These are phyloP conservation scores for Solanum peruvianum DNA, from an alignment of 257 asterid species.

Conservation along the genomic window DNA sequence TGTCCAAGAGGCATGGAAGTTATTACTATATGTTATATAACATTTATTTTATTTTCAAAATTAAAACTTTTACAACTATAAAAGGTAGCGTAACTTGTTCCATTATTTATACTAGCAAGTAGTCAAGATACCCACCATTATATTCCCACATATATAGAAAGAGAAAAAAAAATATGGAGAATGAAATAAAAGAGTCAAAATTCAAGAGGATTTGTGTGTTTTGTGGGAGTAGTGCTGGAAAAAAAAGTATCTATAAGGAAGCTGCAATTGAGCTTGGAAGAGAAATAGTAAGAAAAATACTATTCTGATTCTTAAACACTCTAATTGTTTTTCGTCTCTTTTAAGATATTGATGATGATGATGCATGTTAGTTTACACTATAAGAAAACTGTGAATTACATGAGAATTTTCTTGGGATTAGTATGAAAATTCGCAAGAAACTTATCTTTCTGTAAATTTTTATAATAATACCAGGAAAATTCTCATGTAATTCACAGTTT, in stretches of 20 bases:
- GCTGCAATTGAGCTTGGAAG: constrained; percentile 23
- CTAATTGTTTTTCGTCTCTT: not conserved
- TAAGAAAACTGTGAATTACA: too few species aligned
- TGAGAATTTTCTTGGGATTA: too few species aligned
- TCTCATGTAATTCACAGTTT: too few species aligned
- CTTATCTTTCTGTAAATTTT: too few species aligned
- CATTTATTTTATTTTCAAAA: not conserved
- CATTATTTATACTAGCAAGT: not conserved
- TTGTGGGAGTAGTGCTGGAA: constrained; percentile 28
- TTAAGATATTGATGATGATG: not conserved
- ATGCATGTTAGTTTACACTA: not conserved
- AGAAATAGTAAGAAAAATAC: constrained; percentile 14
- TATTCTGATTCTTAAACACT: not conserved
- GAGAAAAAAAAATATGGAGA: not conserved
- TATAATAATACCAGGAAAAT: too few species aligned
- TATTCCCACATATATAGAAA: not conserved
- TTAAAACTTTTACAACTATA: not conserved
- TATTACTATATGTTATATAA: not conserved
- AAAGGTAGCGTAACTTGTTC: not conserved
- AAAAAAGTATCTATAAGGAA: constrained; percentile 19
- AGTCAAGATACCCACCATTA: not conserved
- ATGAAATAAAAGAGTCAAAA: constrained; percentile 11
- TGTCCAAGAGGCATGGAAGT: not conserved
- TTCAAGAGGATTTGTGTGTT: constrained; percentile 25
- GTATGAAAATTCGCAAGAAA: too few species aligned